A percentile compares a stretch with the other conserved stretches of the same genome.
phyloP scores from a whole-genome alignment of 305 asterid species.

The Euphrasia arctica region DNA sequence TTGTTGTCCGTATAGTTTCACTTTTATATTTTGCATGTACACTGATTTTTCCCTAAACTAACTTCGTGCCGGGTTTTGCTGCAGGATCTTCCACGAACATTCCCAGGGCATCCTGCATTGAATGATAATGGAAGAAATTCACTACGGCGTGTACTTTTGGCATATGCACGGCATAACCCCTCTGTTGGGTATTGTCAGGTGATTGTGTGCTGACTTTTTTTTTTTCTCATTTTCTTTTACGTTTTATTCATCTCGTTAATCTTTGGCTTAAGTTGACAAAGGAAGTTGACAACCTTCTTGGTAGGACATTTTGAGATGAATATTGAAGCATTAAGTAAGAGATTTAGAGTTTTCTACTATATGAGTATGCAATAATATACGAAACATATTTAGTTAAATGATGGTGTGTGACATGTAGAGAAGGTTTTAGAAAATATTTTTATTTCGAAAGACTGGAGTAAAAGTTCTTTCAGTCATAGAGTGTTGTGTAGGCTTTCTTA shows the following conservation, averaged over 20 bases:
- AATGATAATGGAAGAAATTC: conserved; percentile 86
- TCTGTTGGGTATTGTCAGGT: conserved; percentile 99
- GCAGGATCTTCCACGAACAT: conserved; percentile 95
- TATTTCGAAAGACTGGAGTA: no score
- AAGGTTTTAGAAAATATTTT: no score
- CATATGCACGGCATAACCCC: conserved; percentile 92
- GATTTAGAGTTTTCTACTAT: no score
- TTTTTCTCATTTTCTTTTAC: not conserved
- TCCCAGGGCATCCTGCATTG: conserved; percentile 98
- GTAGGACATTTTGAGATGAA: conserved; percentile 20
- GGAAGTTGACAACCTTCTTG: conserved; percentile 10
- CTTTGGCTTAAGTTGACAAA: conserved; percentile 18
- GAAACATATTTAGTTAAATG: not conserved
- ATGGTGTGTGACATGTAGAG: conserved; percentile 3
- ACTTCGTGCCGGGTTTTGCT: conserved; percentile 27
- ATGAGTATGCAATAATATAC: not conserved
- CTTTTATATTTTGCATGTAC: conserved; percentile 19
- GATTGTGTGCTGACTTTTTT: conserved; percentile 25
- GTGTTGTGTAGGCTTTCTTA: no score
- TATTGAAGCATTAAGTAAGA: conserved; percentile 18
- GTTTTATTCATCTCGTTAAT: conserved; percentile 8
- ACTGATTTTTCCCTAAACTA: conserved; percentile 26
- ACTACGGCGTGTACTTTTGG: conserved; percentile 83
- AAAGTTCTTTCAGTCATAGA: no score
- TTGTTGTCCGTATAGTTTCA: conserved; percentile 12